These are phyloP conservation scores for Pythium chondricola DNA, from an alignment of 352 stramenopile species.

Conservation along the genomic window DNA sequence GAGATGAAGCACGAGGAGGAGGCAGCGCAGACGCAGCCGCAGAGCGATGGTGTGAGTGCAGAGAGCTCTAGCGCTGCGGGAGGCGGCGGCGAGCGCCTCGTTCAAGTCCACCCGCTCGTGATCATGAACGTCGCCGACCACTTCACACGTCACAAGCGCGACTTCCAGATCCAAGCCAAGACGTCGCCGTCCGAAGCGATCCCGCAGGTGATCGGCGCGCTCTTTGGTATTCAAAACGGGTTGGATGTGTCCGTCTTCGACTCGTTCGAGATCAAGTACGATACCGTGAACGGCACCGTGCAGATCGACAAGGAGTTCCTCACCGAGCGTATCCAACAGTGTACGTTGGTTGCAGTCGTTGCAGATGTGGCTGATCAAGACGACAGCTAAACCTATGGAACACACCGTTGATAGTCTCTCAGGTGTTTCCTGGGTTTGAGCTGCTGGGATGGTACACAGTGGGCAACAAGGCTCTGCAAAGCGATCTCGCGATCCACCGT, in stretches of 20 bases:
- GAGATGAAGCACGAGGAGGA: conserved; percentile 39
- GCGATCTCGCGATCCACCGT: conserved; percentile 72
- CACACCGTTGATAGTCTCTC: conserved; percentile 71
- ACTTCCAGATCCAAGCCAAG: conserved; percentile 29
- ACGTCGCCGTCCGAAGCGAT: conserved; percentile 28
- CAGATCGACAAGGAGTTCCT: conserved; percentile 84
- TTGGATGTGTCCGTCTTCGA: conserved; percentile 79
- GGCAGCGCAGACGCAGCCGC: conserved; percentile 19
- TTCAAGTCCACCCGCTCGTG: conserved; percentile 84
- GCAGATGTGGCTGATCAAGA: too few species aligned
- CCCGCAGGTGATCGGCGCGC: conserved; percentile 75
- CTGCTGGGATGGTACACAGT: conserved; percentile 87
- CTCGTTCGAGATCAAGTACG: conserved; percentile 86
- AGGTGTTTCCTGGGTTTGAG: conserved; percentile 85
- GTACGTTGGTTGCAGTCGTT: conserved; percentile 24
- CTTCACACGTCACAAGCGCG: conserved; percentile 84
- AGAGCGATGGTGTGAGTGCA: conserved; percentile 23
- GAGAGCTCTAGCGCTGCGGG: conserved; percentile 22
- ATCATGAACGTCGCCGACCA: conserved; percentile 95
- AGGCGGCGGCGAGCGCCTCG: conserved; percentile 53
- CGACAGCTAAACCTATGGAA: too few species aligned
- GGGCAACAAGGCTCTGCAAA: conserved; percentile 55
- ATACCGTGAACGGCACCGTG: conserved; percentile 42
- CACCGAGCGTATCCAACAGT: conserved; percentile 72
- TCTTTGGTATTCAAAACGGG: conserved; percentile 90